Evolutionary conservation across 805 yeast genomes (phyloP).

Genomic region (Lachancea lanzarotensis): DNA sequence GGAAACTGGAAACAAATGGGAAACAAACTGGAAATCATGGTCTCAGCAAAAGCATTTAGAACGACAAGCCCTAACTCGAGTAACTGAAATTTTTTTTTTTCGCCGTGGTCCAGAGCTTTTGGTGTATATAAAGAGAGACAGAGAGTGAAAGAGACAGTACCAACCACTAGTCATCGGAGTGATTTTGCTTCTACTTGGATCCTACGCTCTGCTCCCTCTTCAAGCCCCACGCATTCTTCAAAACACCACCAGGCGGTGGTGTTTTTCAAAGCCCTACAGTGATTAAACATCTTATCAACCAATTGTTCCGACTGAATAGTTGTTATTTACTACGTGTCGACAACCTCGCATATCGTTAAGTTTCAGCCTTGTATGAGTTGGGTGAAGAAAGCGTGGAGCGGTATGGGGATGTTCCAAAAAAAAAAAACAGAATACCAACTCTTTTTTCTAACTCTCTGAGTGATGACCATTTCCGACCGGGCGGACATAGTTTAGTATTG

Average conservation of each 20-base stretch:
- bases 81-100: neutral
- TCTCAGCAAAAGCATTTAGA: too few relatives aligned
- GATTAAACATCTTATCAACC: slow-evolving; percentile 30
- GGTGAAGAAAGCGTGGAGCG: slow-evolving; percentile 8
- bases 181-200: too few relatives aligned
- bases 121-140: neutral
- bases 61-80: slow-evolving; percentile 3
- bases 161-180: too few relatives aligned
- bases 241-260: slow-evolving; percentile 7
- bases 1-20: neutral
- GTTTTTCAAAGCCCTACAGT: slow-evolving; percentile 13
- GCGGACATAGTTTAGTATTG: slow-evolving; percentile 40
- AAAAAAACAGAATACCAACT: too few relatives aligned
- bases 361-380: slow-evolving; percentile 44
- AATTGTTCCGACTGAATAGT: slow-evolving; percentile 40
- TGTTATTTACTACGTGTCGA: slow-evolving; percentile 34
- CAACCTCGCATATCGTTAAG: slow-evolving; percentile 40
- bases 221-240: slow-evolving; percentile 7
- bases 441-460: slow-evolving; percentile 8
- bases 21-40: neutral
- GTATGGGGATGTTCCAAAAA: too few relatives aligned
- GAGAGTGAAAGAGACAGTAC: too few relatives aligned
- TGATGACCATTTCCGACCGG: slow-evolving; percentile 42
- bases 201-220: too few relatives aligned
- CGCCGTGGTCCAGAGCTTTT: neutral